These are phyloP conservation scores for Globisporangium acanthophoron DNA, from an alignment of 352 stramenopile species.

Conservation along the genomic window DNA sequence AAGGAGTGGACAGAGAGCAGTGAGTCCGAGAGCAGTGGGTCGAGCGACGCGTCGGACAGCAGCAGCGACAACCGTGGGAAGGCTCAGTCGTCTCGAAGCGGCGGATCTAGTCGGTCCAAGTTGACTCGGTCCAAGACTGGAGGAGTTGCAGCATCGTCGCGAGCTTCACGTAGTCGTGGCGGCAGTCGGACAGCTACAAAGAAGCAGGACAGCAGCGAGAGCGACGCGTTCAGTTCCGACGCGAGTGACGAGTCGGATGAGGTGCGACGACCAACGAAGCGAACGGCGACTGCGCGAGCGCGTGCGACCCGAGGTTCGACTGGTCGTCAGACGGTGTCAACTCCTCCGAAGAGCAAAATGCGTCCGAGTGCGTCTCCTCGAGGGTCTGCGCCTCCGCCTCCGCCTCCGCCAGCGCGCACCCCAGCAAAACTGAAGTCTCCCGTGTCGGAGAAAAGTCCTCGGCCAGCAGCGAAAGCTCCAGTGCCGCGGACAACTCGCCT, in stretches of 20 bases:
- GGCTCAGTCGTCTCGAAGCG: constrained; percentile 14
- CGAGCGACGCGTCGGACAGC: constrained; percentile 38
- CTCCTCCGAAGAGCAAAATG: neutral
- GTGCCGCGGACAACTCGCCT: constrained; percentile 20
- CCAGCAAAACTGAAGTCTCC: constrained; percentile 1
- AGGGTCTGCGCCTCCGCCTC: constrained; percentile 19
- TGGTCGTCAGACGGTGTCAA: neutral
- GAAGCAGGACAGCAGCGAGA: constrained; percentile 16
- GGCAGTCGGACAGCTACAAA: neutral
- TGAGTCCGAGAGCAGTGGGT: constrained; percentile 55
- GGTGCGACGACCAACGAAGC: constrained; percentile 4
- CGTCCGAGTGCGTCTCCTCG: neutral
- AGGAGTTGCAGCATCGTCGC: neutral
- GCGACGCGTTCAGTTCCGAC: constrained; percentile 4
- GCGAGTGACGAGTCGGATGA: constrained; percentile 6
- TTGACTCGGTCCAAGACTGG: constrained; percentile 7
- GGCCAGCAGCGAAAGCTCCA: constrained; percentile 3
- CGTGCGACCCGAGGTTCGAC: neutral
- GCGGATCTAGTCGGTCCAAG: constrained; percentile 15
- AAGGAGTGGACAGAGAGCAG: constrained; percentile 63
- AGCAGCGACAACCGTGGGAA: constrained; percentile 29
- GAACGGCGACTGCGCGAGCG: neutral
- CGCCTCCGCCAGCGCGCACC: constrained; percentile 17
- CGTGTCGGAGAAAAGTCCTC: constrained; percentile 6
- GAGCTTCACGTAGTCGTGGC: constrained; percentile 9